Evolutionary conservation across 495 filamentous ascomycete species (phyloP).

Genomic region (Neurospora cerealis): DNA sequence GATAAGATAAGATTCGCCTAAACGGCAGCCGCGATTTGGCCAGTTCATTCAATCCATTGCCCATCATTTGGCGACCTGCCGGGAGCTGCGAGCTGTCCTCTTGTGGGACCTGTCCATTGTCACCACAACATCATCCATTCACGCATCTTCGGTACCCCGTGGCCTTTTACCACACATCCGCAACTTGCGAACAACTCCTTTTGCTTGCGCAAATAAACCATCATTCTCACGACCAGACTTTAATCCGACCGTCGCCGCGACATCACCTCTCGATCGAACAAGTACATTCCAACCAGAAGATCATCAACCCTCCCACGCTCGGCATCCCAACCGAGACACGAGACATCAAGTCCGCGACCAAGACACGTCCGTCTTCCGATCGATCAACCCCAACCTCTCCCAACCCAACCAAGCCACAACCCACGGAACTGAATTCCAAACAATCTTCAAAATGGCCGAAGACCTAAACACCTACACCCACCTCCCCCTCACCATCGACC

Average conservation of each 20-base stretch:
- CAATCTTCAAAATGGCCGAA: constrained; percentile 37
- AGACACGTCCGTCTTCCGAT: not conserved
- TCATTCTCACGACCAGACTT: not conserved
- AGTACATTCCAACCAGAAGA: not conserved
- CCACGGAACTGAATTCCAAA: not conserved
- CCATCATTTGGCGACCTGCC: not conserved
- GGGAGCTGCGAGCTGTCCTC: not conserved
- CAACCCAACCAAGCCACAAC: not conserved
- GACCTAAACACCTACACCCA: constrained; percentile 67
- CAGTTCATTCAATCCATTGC: not conserved
- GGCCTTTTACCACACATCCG: not conserved
- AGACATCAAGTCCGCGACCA: not conserved
- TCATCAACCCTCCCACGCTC: not conserved
- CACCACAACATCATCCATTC: not conserved
- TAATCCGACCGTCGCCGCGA: not conserved
- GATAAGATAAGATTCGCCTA: not conserved
- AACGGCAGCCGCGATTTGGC: not conserved
- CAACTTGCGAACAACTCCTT: not conserved
- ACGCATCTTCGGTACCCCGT: not conserved
- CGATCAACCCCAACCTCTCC: not conserved
- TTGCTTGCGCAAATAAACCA: not conserved
- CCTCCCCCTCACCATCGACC: constrained; percentile 73
- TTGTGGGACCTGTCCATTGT: not conserved
- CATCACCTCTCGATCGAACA: not conserved
- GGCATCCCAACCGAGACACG: not conserved